Evolutionary conservation across 1,284 basidiomycete species (phyloP).

Genomic region (Ceratobasidium sp.): DNA sequence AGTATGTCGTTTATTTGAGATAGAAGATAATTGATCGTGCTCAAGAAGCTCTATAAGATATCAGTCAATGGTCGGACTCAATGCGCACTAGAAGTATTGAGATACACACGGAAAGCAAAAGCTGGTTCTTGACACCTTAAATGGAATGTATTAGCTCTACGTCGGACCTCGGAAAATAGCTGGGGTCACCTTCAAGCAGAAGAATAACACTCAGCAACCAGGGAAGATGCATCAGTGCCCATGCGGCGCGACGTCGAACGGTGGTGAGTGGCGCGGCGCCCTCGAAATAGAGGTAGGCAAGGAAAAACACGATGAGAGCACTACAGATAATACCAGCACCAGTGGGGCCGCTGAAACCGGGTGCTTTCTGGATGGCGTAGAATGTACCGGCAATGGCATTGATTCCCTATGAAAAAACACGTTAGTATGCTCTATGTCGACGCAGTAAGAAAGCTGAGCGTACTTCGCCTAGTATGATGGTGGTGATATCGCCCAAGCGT

Average conservation of each 20-base stretch:
- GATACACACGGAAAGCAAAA: conserved; percentile 3
- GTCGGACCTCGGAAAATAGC: too few species aligned
- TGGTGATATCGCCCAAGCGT: conserved; percentile 23
- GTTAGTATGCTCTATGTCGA: background rate
- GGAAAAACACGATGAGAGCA: conserved; percentile 28
- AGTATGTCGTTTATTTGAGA: background rate
- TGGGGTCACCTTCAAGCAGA: conserved; percentile 21
- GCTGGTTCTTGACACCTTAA: conserved; percentile 39
- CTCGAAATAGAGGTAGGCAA: conserved; percentile 27
- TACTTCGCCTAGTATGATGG: conserved; percentile 33
- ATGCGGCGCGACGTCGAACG: conserved; percentile 14
- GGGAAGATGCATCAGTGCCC: conserved; percentile 34
- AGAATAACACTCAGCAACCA: conserved; percentile 36
- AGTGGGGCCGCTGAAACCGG: conserved; percentile 15
- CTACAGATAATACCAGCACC: conserved; percentile 4
- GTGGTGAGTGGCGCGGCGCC: conserved; percentile 17
- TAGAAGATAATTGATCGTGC: background rate
- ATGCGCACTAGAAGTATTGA: background rate
- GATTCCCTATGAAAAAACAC: background rate
- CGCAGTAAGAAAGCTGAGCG: background rate
- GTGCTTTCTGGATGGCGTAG: conserved; percentile 22
- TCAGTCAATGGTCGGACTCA: background rate
- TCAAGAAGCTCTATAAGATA: background rate
- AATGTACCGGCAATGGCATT: conserved; percentile 33
- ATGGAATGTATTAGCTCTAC: too few species aligned